Evolutionary conservation across 2,329 filamentous ascomycete species (phyloP), one percentile per base, ranked within the genome.

Genomic region (Claviceps arundinis): DNA sequence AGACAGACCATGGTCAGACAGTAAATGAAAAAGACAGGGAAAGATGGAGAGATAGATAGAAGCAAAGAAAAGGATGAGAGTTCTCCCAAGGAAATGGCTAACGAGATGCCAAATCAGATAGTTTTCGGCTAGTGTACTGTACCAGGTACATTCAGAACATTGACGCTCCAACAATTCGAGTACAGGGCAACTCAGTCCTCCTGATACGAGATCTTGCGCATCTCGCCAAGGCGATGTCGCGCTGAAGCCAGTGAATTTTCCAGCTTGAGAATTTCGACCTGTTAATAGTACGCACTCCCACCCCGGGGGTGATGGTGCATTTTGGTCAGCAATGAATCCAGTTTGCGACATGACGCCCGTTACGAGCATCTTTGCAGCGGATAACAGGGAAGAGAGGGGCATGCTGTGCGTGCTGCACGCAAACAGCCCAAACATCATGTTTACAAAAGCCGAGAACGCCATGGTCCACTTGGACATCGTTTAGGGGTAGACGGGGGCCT

Each of bases 201-300:
- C 65, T 87, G 85, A 71, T 96, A 96, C 5, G 87, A 91, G 56
- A 95, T 88, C 80, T 96, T 96, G 66, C 93, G 82, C 93, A 98
- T 97, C 77, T 98, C 93, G 57, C 93, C 91, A 57, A 98, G 73
- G 51, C 89, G 77, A 64, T 85, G 82, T 60, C 91, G 78, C 43
- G 93, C 93, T 37, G 86, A 75, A 8, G 83, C 77, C 41, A 98
- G 78, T 30, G 81, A 73, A 63, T 97, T 98, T 71, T 97, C 90
- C 58, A 98, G 78, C 69, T 97, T 89, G 52, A 97, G 75, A 59
- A 98, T 98, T 70, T 98, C 90, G 65, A 98, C 93, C 89, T 95
- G 63, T 50, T 50, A 19, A 45, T 8, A 24, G 19, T 17, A 37
- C 37, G 38, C 44, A n/a, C 38, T n/a, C 50, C 34, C 47, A 34